Percentiles rank a stretch among this genome's conserved stretches.
Evolutionary conservation across 2,329 filamentous ascomycete genomes (phyloP).

Genomic region (Herpomyces periplanetae): DNA sequence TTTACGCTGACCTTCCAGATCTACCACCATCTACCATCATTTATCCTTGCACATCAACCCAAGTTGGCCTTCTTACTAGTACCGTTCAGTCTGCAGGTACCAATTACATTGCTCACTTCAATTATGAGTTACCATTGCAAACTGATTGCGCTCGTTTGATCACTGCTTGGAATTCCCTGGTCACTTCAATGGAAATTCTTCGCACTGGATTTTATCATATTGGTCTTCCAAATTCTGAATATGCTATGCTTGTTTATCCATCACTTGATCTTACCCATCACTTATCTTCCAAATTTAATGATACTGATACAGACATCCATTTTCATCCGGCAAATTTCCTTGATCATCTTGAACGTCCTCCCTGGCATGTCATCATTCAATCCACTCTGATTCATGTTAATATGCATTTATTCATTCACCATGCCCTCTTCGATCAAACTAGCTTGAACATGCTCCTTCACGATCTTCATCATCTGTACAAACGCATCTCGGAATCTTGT

Average conservation of each 20-base stretch:
- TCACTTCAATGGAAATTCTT: constrained; percentile 23
- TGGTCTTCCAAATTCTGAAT: constrained; percentile 18
- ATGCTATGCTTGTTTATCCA: constrained; percentile 29
- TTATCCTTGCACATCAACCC: constrained; percentile 37
- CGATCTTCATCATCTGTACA: constrained; percentile 13
- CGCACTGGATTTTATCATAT: constrained; percentile 29
- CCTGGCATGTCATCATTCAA: constrained; percentile 20
- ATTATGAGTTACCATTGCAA: constrained; percentile 11
- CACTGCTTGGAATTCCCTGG: constrained; percentile 18
- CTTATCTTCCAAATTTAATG: constrained; percentile 8
- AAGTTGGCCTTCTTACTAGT: constrained; percentile 37
- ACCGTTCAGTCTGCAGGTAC: constrained; percentile 23
- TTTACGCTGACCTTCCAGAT: constrained; percentile 6
- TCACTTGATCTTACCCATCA: constrained; percentile 6
- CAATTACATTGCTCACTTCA: constrained; percentile 35
- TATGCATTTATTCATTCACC: constrained; percentile 20
- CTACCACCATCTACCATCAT: constrained; percentile 14
- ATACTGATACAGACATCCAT: constrained; percentile 2
- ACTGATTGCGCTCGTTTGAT: constrained; percentile 10
- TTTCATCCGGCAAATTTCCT: constrained; percentile 7
- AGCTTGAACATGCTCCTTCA: constrained; percentile 24
- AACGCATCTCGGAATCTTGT: no score
- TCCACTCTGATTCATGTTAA: constrained; percentile 4
- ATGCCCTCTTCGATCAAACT: constrained; percentile 50
- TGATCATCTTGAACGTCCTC: constrained; percentile 12